Base-by-base conservation (phyloP, 495 filamentous ascomycete genomes). In the Bryoglossum gracile region DNA sequence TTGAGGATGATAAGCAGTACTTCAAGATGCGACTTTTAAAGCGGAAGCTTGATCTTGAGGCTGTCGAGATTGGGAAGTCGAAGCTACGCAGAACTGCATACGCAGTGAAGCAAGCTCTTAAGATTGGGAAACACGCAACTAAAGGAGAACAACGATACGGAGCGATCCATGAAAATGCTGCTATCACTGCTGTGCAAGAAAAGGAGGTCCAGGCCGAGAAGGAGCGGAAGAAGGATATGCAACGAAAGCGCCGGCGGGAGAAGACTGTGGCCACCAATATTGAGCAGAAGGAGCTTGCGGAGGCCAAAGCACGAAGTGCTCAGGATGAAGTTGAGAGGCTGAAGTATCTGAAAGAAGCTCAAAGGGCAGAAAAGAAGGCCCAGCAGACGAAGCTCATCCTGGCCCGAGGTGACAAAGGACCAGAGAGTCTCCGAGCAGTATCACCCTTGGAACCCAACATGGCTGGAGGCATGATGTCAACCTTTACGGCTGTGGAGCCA, bases 211-310 rank as follows among this genome's bases (percentile, higher is more conserved):
- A 85, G 47, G 89, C 92, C 40, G 92, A 99, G 62, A 99, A 97
- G 64, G 94, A 97, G 66, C 87, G 94, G 22, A 99, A 99, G 75
- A 99, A 99, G 70, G 92, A 97, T 54, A 95, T 96, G 86, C 92
- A 99, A 60, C 84, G 94, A 19, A 97, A 96, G 69, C 81, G 92
- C 19, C 83, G 92, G n/a, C 81, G 92, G 16, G 92, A 98, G 63
- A 95, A 95, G 68, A 94, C 92, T 9, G 84, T 95, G 62, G 84
- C 86, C 11, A 74, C 82, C 48, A 89, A 91, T 36, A 78, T 87
- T 58, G 82, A 89, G 57, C 91, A 94, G 67, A 86, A 91, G 54
- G 73, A 83, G 8, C 83, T 90, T 50, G 89, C 88, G 3, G 71
- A 94, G 39, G 73, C 80, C 41, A 83, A 83, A 44, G 89, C 89